phyloP scores from a whole-genome alignment of 202 grass and related monocot genomes.

The Elaeis oleifera region DNA sequence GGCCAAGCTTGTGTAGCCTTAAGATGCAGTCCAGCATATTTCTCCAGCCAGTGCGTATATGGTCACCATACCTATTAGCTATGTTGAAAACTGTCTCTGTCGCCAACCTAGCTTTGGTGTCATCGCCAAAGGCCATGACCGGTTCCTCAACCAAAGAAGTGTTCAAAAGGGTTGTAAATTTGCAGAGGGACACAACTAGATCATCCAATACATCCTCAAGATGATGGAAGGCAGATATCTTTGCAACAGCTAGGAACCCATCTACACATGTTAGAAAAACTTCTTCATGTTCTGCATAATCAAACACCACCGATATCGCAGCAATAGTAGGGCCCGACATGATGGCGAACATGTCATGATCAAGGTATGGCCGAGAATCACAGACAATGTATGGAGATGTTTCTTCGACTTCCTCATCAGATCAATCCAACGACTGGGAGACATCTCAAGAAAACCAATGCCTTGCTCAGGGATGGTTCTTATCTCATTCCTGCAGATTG shows the following conservation, averaged over 20 bases:
- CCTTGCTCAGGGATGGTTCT: constrained; percentile 81
- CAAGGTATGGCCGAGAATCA: constrained; percentile 61
- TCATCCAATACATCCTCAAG: constrained; percentile 88
- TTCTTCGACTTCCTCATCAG: constrained; percentile 79
- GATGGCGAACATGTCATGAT: constrained; percentile 86
- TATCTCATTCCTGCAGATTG: constrained; percentile 93
- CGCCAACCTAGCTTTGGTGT: constrained; percentile 89
- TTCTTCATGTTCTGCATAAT: constrained; percentile 78
- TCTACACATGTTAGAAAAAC: constrained; percentile 68
- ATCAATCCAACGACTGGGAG: constrained; percentile 92
- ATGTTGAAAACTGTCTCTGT: constrained; percentile 89
- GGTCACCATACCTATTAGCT: constrained; percentile 88
- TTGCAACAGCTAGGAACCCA: constrained; percentile 84
- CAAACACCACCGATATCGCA: constrained; percentile 97
- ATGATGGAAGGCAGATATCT: constrained; percentile 84
- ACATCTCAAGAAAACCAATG: constrained; percentile 80
- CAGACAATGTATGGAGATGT: constrained; percentile 73
- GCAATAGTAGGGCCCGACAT: constrained; percentile 88
- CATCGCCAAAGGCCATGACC: constrained; percentile 75
- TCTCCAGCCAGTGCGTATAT: constrained; percentile 79
- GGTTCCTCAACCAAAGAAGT: constrained; percentile 67
- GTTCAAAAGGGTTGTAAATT: constrained; percentile 81
- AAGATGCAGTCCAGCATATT: constrained; percentile 90
- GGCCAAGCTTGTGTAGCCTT: constrained; percentile 75
- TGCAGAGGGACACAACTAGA: constrained; percentile 86